Evolutionary conservation across 768 basidiomycete species (phyloP), one percentile per base, ranked within the genome.

Genomic region (Hygrophorus pudorinus): DNA sequence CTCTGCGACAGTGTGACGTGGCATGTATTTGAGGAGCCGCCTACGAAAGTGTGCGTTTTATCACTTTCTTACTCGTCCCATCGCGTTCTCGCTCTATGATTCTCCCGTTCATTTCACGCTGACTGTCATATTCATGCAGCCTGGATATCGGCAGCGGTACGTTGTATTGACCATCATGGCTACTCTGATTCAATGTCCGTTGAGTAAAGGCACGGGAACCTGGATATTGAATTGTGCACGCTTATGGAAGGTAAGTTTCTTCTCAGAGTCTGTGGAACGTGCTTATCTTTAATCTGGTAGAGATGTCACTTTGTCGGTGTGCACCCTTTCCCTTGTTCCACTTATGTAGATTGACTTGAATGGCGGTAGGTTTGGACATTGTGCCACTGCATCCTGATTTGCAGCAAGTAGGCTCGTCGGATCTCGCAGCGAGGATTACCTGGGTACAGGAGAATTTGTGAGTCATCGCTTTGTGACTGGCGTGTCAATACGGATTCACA

Each of bases 371-470:
- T 27, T 58, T 85, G 42, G 84, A 87, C 52, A 61, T 86, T 30
- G 82, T 84, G 0, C 79, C 82, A 10, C 63, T 85, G 1, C 81
- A 85, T 45, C 81, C 84, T 2, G 72, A 85, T 56, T 67, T 84
- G n/a, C 59, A 67, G 7, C 73, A 69, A 49, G 60, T 79, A n/a
- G 75, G 73, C n/a, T 67, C 71, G 6, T 59, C 67, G 8, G 74
- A 80, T 49, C 61, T 84, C 6, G 70, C 74, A 1, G 65, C 71
- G 11, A 66, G 83, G 48, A 71, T 87, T 27, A 78, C 73, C 41
- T 87, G 83, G 83, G 69, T 81, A 1, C 79, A 82, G 45, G 71
- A 72, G 3, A 85, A 85, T 52, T 84, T 84, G 83, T 84, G 50
- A 35, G 80, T 63, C 7, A 27, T 55, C 13, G 32, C 18, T 32